A percentile compares a stretch with the other conserved stretches of the same genome.
Conservation (phyloP, 1,139 yeast species). For the Lodderomyces jiufengensis region DNA sequence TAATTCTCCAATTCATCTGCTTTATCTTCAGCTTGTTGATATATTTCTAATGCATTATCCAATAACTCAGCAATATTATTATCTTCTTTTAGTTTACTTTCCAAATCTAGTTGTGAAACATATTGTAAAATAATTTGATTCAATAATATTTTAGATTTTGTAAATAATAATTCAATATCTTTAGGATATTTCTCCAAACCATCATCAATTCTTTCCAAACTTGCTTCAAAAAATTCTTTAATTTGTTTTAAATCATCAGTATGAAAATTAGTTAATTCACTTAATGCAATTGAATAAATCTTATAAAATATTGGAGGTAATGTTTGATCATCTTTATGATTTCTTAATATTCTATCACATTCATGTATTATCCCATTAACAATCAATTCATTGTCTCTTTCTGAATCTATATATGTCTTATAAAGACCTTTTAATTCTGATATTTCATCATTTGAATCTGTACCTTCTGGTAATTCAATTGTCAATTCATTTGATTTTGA, state of each 20-base stretch:
- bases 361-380: conserved; percentile 88
- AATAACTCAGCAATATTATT: conserved; percentile 36
- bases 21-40: conserved; percentile 41
- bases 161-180: conserved; percentile 45
- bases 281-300: conserved; percentile 68
- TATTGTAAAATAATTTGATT: conserved; percentile 57
- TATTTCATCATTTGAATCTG: conserved; percentile 73
- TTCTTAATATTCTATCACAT: conserved; percentile 74
- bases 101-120: conserved; percentile 42
- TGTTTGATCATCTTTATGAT: conserved; percentile 13
- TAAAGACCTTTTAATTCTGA: conserved; percentile 72
- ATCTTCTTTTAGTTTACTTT: conserved; percentile 26
- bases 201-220: conserved; percentile 62
- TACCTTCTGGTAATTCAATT: conserved; percentile 67
- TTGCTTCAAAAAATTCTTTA: conserved; percentile 59
- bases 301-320: conserved; percentile 65
- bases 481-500: conserved; percentile 44
- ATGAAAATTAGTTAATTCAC: conserved; percentile 62
- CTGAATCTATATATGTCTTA: conserved; percentile 53
- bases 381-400: conserved; percentile 58
- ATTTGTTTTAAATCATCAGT: conserved; percentile 37
- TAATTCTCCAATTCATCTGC: conserved; percentile 26
- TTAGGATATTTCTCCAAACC: conserved; percentile 55
- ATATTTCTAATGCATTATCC: conserved; percentile 39
- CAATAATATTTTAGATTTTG: conserved; percentile 53